These are phyloP conservation scores for Mortierella sp. DNA, from an alignment of 371 early-diverging fungal genomes.

Conservation along the genomic window DNA sequence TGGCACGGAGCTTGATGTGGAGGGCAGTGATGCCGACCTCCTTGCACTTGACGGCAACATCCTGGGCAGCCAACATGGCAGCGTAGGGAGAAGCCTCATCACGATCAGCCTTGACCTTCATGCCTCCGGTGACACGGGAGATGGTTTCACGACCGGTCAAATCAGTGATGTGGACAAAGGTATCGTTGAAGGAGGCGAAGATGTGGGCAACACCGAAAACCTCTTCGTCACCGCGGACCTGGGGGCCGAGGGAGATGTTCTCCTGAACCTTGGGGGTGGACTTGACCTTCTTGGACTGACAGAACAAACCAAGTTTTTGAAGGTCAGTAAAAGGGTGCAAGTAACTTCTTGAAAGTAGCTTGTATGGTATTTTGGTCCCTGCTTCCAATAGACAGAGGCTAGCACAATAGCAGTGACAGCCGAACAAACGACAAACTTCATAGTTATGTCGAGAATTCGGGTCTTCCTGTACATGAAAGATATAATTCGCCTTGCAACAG, in stretches of 20 bases:
- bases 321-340: too few species aligned
- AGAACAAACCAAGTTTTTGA: too few species aligned
- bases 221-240: slow-evolving; percentile 97
- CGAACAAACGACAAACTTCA: too few species aligned
- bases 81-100: slow-evolving; percentile 99
- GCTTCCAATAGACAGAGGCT: too few species aligned
- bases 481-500: too few species aligned
- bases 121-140: slow-evolving; percentile 99
- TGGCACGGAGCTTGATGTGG: slow-evolving; percentile 99
- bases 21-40: slow-evolving; percentile 99
- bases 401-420: too few species aligned
- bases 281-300: slow-evolving; percentile 82
- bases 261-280: slow-evolving; percentile 82
- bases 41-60: slow-evolving; percentile 99
- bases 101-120: slow-evolving; percentile 99
- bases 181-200: slow-evolving; percentile 99
- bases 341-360: too few species aligned
- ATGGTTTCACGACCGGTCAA: slow-evolving; percentile 99
- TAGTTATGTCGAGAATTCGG: too few species aligned
- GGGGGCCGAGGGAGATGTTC: slow-evolving; percentile 96
- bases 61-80: slow-evolving; percentile 99
- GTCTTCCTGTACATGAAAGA: too few species aligned
- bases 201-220: slow-evolving; percentile 99
- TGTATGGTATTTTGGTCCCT: too few species aligned
- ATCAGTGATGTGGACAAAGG: slow-evolving; percentile 99